A percentile compares a stretch with the other conserved stretches of the same genome.
Conservation (phyloP, 1,139 yeast species). For the Geotrichum citri-aurantii region DNA sequence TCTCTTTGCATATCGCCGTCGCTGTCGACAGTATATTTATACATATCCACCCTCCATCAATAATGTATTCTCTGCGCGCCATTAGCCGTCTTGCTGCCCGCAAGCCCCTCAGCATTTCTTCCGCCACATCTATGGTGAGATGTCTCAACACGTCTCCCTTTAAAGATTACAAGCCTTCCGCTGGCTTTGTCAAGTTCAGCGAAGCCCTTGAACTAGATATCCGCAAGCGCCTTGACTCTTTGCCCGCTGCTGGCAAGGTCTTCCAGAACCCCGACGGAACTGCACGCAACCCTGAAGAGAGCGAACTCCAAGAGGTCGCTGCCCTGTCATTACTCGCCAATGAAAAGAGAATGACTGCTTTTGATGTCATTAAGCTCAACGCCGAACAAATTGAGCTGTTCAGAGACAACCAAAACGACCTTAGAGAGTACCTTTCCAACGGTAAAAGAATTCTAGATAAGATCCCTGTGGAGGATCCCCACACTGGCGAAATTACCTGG, state of each 20-base stretch:
- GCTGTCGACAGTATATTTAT: neutral
- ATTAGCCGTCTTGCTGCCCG: slow-evolving; percentile 16
- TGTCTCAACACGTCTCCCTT: slow-evolving; percentile 16
- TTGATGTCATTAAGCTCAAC: slow-evolving; percentile 55
- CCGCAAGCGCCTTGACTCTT: slow-evolving; percentile 28
- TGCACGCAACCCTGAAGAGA: slow-evolving; percentile 63
- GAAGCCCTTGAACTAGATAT: slow-evolving; percentile 32
- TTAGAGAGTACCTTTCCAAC: slow-evolving; percentile 52
- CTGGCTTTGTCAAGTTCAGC: slow-evolving; percentile 23
- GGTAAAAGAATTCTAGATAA: slow-evolving; percentile 70
- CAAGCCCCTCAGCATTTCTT: slow-evolving; percentile 3
- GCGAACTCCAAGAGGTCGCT: slow-evolving; percentile 69
- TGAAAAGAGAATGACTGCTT: slow-evolving; percentile 53
- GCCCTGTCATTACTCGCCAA: slow-evolving; percentile 60
- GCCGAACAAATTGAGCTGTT: slow-evolving; percentile 55
- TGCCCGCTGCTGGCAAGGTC: slow-evolving; percentile 37
- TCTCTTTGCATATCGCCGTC: slow-evolving; percentile 2
- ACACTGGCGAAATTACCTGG: slow-evolving; percentile 78
- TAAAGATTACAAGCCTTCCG: slow-evolving; percentile 14
- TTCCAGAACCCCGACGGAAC: slow-evolving; percentile 77
- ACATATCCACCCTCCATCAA: slow-evolving; percentile 3
- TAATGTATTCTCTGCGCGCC: slow-evolving; percentile 19
- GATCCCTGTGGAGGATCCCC: slow-evolving; percentile 74
- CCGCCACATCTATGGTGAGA: slow-evolving; percentile 11
- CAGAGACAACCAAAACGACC: slow-evolving; percentile 58